A percentile compares a stretch with the other conserved stretches of the same genome.
Evolutionary conservation across 2,329 filamentous ascomycete genomes (phyloP).

Genomic region (Colletotrichum graminicola): DNA sequence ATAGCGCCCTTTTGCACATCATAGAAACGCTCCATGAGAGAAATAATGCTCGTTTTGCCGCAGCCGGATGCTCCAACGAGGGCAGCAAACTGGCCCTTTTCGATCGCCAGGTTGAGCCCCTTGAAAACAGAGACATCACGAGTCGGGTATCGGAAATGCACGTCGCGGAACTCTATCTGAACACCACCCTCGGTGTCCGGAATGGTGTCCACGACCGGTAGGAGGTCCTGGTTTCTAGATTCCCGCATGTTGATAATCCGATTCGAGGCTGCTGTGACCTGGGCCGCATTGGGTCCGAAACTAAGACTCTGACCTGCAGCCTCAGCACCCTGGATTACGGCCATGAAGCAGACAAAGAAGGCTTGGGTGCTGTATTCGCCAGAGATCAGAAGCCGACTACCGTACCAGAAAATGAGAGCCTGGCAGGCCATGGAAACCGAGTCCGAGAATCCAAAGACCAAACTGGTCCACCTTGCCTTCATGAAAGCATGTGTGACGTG

Average conservation of each 20-base stretch:
- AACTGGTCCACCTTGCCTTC: conserved; percentile 71
- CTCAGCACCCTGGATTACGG: conserved; percentile 76
- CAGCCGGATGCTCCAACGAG: conserved; percentile 78
- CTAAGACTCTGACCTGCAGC: conserved; percentile 75
- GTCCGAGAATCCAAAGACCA: conserved; percentile 78
- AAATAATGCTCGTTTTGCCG: conserved; percentile 80
- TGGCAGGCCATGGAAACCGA: conserved; percentile 73
- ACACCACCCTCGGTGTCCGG: conserved; percentile 63
- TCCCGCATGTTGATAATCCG: conserved; percentile 67
- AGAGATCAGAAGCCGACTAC: conserved; percentile 67
- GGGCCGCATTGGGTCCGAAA: conserved; percentile 74
- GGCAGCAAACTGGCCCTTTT: conserved; percentile 77
- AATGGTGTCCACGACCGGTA: conserved; percentile 52
- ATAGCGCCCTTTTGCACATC: conserved; percentile 74
- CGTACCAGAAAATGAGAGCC: conserved; percentile 77
- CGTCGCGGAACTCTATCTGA: conserved; percentile 67
- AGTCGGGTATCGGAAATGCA: conserved; percentile 72
- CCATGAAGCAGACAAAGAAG: conserved; percentile 73
- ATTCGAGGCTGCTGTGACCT: conserved; percentile 70
- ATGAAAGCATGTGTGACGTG: conserved; percentile 72
- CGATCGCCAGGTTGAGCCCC: conserved; percentile 72
- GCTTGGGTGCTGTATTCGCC: conserved; percentile 60
- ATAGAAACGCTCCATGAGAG: conserved; percentile 78
- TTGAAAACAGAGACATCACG: conserved; percentile 69
- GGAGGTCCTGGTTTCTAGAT: conserved; percentile 53